Evolutionary conservation across 2,329 filamentous ascomycete genomes (phyloP).

Genomic region (Drechslera avenae): DNA sequence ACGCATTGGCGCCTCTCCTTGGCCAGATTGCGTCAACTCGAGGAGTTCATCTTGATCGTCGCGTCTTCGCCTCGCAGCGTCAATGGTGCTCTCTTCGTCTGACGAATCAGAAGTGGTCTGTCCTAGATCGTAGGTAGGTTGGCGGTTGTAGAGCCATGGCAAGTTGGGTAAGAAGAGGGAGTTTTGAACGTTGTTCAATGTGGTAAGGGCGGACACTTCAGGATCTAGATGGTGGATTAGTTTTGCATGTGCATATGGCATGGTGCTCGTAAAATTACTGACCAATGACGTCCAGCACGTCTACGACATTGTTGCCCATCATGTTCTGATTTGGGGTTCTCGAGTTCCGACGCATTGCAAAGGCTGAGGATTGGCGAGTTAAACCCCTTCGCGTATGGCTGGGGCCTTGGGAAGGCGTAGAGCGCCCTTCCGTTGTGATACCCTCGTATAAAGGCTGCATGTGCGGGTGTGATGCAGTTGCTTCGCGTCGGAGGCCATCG

Average conservation of each 20-base stretch:
- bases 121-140: conserved; percentile 76
- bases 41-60: conserved; percentile 19
- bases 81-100: conserved; percentile 32
- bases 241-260: conserved; percentile 17
- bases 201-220: conserved; percentile 80
- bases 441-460: conserved; percentile 44
- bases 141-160: conserved; percentile 73
- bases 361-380: conserved; percentile 29
- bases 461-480: conserved; percentile 30
- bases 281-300: conserved; percentile 73
- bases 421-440: conserved; percentile 15
- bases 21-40: conserved; percentile 25
- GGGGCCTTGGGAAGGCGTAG: conserved; percentile 18
- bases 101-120: conserved; percentile 49
- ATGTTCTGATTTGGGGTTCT: conserved; percentile 53
- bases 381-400: conserved; percentile 26
- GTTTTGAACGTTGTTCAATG: conserved; percentile 90
- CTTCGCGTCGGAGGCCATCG: conserved; percentile 33
- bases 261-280: conserved; percentile 33
- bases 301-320: conserved; percentile 63
- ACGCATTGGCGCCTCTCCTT: conserved; percentile 20
- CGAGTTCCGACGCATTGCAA: conserved; percentile 33
- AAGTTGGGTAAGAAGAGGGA: conserved; percentile 84
- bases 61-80: conserved; percentile 11
- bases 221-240: conserved; percentile 64